Percentiles rank a stretch among this genome's conserved stretches.
Conservation (phyloP, 345 rosid genomes). For the Eucalyptus sp. region DNA sequence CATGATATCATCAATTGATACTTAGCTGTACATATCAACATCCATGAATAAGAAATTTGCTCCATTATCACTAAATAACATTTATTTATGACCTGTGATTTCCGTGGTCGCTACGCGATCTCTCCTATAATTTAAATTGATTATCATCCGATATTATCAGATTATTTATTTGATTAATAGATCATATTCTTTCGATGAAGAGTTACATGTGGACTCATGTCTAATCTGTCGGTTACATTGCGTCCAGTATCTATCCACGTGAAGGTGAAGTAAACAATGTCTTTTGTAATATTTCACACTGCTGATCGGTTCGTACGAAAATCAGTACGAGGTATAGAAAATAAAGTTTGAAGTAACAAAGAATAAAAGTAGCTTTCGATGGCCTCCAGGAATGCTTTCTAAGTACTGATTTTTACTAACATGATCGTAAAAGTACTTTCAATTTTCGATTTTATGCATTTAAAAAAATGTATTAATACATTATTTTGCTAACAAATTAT, state of each 20-base stretch:
- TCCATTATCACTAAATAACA: background rate
- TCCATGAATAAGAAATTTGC: background rate
- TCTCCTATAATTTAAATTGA: background rate
- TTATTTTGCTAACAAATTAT: background rate
- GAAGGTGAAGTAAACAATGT: background rate
- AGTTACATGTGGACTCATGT: background rate
- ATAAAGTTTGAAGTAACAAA: background rate
- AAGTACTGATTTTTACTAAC: too few species aligned
- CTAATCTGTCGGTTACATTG: background rate
- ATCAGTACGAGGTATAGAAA: background rate
- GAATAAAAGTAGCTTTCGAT: background rate
- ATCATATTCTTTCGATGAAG: background rate
- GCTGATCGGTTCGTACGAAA: background rate
- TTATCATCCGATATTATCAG: background rate
- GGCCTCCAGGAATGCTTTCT: background rate
- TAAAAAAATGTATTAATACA: background rate
- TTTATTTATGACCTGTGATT: background rate
- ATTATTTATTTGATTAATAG: background rate
- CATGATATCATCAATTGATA: background rate
- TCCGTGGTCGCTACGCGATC: background rate
- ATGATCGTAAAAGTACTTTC: background rate
- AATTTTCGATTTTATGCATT: background rate
- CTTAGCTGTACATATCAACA: background rate
- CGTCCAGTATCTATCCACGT: background rate
- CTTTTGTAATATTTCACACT: background rate